These are phyloP conservation scores for Trichosporon inkin DNA, from an alignment of 1,284 basidiomycete species.

Conservation along the genomic window DNA sequence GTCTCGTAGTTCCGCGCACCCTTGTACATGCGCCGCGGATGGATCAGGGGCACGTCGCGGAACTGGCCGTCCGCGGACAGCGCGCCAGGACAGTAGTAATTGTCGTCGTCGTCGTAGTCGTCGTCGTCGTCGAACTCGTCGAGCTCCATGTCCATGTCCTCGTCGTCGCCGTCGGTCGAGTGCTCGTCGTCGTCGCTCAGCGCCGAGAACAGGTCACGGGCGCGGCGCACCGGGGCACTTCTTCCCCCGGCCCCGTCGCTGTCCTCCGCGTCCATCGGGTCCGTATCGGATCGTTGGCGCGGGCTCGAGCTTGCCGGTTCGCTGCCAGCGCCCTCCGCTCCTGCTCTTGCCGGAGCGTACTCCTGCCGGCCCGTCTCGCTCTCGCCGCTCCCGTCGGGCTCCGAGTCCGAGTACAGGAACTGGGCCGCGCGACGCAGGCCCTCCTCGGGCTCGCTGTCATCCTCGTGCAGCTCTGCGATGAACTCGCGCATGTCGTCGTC, in stretches of 20 bases:
- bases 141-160: constrained; percentile 28
- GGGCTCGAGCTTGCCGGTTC: not conserved
- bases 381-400: not conserved
- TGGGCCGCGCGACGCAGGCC: not conserved
- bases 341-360: not conserved
- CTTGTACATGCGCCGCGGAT: constrained; percentile 63
- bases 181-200: constrained; percentile 29
- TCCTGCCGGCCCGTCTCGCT: not conserved
- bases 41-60: constrained; percentile 57
- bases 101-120: constrained; percentile 21
- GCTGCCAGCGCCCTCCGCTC: not conserved
- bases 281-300: not conserved
- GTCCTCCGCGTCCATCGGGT: constrained; percentile 7
- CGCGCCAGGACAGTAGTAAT: constrained; percentile 8
- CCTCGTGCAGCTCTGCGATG: not conserved
- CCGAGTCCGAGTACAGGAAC: constrained; percentile 12
- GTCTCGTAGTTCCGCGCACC: constrained; percentile 82
- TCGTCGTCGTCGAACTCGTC: constrained; percentile 39
- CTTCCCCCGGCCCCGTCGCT: constrained; percentile 19
- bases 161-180: constrained; percentile 33
- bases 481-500: constrained; percentile 7
- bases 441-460: not conserved
- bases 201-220: not conserved
- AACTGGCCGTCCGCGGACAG: constrained; percentile 29
- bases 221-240: not conserved